phyloP scores from a whole-genome alignment of 768 basidiomycete species.

The Leccinum boreale region DNA sequence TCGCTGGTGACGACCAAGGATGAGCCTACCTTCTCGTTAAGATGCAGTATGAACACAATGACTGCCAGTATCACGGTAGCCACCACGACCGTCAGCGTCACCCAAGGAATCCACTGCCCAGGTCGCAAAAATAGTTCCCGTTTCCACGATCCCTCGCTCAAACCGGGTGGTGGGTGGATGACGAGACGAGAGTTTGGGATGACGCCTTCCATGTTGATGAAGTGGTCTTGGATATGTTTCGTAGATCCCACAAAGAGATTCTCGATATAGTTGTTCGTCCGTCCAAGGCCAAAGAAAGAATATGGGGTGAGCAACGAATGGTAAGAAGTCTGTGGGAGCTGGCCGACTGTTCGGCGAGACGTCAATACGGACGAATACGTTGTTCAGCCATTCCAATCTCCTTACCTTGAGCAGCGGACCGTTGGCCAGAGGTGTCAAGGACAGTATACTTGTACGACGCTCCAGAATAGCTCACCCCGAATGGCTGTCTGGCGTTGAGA shows the following conservation, averaged over 20 bases:
- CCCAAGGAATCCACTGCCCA: conserved; percentile 97
- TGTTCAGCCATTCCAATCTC: neutral
- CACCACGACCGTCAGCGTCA: conserved; percentile 81
- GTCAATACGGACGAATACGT: conserved; percentile 1
- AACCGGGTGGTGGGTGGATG: conserved; percentile 72
- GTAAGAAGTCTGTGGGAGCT: conserved; percentile 91
- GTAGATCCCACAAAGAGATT: conserved; percentile 96
- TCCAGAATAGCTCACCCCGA: conserved; percentile 91
- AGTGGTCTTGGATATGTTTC: conserved; percentile 65
- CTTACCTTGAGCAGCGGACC: conserved; percentile 86
- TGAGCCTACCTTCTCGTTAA: conserved; percentile 82
- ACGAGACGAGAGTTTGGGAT: conserved; percentile 97
- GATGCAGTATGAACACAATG: conserved; percentile 82
- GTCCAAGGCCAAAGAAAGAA: conserved; percentile 92
- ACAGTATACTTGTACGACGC: conserved; percentile 98
- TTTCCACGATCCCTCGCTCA: conserved; percentile 64
- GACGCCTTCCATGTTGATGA: conserved; percentile 92
- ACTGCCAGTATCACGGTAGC: conserved; percentile 70
- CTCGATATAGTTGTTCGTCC: conserved; percentile 99
- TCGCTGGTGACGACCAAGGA: neutral
- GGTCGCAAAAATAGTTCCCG: conserved; percentile 88
- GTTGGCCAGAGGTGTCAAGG: conserved; percentile 81
- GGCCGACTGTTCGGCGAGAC: conserved; percentile 58
- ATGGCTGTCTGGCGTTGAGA: conserved; percentile 54
- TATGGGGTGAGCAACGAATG: conserved; percentile 89